Evolutionary conservation across 1,284 basidiomycete genomes (phyloP).

Genomic region (Microbotryum lychnidis-dioicae): DNA sequence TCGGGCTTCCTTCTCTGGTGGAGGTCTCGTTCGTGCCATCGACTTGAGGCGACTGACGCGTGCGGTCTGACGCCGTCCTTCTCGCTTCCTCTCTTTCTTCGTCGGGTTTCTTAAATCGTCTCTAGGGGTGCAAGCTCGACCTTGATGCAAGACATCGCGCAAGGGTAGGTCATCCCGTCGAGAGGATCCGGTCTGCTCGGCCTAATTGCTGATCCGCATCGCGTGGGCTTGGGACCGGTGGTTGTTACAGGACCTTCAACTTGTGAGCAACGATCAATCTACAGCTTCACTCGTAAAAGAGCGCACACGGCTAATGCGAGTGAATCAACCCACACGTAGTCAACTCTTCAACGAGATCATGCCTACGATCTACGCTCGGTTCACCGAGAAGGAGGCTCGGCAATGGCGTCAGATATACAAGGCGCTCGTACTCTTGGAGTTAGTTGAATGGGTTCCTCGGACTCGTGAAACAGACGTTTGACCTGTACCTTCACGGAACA

Average conservation of each 20-base stretch:
- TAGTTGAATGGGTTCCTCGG: constrained; percentile 6
- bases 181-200: not conserved
- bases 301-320: not conserved
- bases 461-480: constrained; percentile 44
- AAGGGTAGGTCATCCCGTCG: constrained; percentile 56
- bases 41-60: not conserved
- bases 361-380: constrained; percentile 81
- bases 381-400: constrained; percentile 80
- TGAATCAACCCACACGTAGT: constrained; percentile 44
- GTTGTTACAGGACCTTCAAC: constrained; percentile 64
- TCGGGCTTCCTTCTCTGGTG: constrained; percentile 7
- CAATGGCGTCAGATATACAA: constrained; percentile 99
- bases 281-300: too few species aligned
- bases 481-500: constrained; percentile 71
- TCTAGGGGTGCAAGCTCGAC: constrained; percentile 93
- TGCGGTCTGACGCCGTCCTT: not conserved
- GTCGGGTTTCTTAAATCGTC: not conserved
- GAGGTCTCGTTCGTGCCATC: not conserved
- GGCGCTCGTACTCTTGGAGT: constrained; percentile 44
- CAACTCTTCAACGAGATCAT: constrained; percentile 99
- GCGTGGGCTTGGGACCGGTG: not conserved
- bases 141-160: constrained; percentile 96
- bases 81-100: not conserved
- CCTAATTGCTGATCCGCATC: not conserved
- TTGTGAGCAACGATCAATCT: constrained; percentile 53